Conservation (phyloP, 2,329 filamentous ascomycete species). For the Alternaria arbusti region DNA sequence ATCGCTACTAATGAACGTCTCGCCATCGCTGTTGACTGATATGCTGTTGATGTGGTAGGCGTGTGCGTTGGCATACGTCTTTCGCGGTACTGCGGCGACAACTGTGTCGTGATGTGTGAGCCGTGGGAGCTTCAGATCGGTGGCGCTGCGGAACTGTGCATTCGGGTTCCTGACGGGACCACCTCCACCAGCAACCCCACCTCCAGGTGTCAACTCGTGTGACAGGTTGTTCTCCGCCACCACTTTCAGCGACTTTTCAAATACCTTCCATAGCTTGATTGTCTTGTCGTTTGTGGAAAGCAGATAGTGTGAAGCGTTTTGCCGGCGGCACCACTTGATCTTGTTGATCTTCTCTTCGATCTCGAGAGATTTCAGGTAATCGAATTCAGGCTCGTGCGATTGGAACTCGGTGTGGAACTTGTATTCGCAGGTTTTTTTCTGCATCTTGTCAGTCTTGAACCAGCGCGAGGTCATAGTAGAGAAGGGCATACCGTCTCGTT, state of each 20-base stretch:
- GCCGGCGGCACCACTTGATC: constrained; percentile 98
- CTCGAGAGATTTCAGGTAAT: constrained; percentile 98
- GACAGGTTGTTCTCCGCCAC: constrained; percentile 99
- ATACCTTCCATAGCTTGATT: constrained; percentile 99
- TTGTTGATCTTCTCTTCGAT: constrained; percentile 99
- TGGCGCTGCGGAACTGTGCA: constrained; percentile 77
- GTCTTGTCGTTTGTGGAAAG: constrained; percentile 99
- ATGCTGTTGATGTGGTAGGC: constrained; percentile 99
- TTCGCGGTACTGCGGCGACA: constrained; percentile 91
- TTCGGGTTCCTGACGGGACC: constrained; percentile 77
- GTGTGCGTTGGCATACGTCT: constrained; percentile 97
- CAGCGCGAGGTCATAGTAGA: neutral
- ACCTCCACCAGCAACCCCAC: constrained; percentile 73
- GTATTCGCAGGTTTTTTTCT: constrained; percentile 99
- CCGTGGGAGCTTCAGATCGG: constrained; percentile 89
- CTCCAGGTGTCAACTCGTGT: constrained; percentile 83
- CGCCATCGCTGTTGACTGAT: constrained; percentile 99
- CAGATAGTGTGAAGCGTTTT: constrained; percentile 98
- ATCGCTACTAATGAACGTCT: constrained; percentile 99
- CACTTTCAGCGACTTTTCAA: constrained; percentile 98
- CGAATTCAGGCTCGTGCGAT: constrained; percentile 98
- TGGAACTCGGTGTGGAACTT: constrained; percentile 99
- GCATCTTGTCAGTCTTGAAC: constrained; percentile 21
- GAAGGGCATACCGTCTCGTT: constrained; percentile 83
- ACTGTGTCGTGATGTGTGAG: constrained; percentile 98